Evolutionary conservation across 495 filamentous ascomycete species (phyloP).

Genomic region (Symbiotaphrina buchneri): DNA sequence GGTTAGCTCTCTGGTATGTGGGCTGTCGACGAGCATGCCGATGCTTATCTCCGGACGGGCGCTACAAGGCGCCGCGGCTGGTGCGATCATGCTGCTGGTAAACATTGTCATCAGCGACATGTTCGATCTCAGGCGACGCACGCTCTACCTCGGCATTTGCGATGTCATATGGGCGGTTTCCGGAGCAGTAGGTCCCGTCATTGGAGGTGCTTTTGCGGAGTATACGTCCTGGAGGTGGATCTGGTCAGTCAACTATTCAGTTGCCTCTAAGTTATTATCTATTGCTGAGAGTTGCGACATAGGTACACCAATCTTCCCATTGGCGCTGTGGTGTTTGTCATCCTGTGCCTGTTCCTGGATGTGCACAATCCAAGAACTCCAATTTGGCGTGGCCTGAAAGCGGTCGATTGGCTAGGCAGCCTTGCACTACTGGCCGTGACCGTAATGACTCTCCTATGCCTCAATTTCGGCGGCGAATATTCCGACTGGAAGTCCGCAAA

Average conservation of each 20-base stretch:
- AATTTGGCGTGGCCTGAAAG: slow-evolving; percentile 41
- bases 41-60: slow-evolving; percentile 8
- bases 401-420: slow-evolving; percentile 26
- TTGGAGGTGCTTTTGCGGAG: slow-evolving; percentile 19
- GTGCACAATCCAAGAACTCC: slow-evolving; percentile 57
- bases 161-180: slow-evolving; percentile 22
- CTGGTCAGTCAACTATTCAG: slow-evolving; percentile 42
- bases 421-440: slow-evolving; percentile 14
- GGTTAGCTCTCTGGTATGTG: slow-evolving; percentile 19
- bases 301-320: slow-evolving; percentile 30
- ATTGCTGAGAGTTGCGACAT: slow-evolving; percentile 11
- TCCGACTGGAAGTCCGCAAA: slow-evolving; percentile 14
- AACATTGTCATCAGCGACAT: slow-evolving; percentile 10
- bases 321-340: slow-evolving; percentile 38
- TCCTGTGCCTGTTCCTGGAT: slow-evolving; percentile 48
- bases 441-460: slow-evolving; percentile 14
- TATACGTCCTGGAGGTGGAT: slow-evolving; percentile 47
- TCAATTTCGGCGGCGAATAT: slow-evolving; percentile 14
- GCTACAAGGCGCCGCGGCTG: slow-evolving; percentile 7
- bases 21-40: slow-evolving; percentile 2
- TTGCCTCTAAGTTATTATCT: slow-evolving; percentile 6
- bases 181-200: slow-evolving; percentile 15
- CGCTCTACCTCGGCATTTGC: slow-evolving; percentile 8
- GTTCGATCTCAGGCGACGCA: no score
- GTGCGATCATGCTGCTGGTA: slow-evolving; percentile 7